phyloP scores from a whole-genome alignment of 257 asterid genomes.

The Oldenlandia corymbosa region DNA sequence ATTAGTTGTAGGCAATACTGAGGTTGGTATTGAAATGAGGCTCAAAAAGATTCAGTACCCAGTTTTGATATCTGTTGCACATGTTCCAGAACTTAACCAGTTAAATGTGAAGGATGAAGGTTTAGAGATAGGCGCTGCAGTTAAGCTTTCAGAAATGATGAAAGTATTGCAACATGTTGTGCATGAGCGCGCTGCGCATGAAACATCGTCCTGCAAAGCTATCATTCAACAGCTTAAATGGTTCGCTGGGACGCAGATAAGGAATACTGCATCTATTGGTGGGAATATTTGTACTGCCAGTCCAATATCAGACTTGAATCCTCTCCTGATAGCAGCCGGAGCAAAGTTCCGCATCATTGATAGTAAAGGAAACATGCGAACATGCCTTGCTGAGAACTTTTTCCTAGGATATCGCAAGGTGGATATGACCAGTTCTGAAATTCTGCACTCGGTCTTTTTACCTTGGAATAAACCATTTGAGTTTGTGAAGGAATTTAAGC shows the following conservation, averaged over 20 bases:
- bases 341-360: slow-evolving; percentile 66
- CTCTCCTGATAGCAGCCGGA: slow-evolving; percentile 86
- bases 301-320: slow-evolving; percentile 96
- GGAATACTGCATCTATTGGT: slow-evolving; percentile 82
- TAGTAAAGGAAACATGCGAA: slow-evolving; percentile 53
- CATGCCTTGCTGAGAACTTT: slow-evolving; percentile 60
- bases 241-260: slow-evolving; percentile 95
- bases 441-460: slow-evolving; percentile 67
- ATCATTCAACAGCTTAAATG: slow-evolving; percentile 74
- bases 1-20: slow-evolving; percentile 82
- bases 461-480: slow-evolving; percentile 74
- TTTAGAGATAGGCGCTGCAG: slow-evolving; percentile 86
- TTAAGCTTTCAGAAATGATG: slow-evolving; percentile 69
- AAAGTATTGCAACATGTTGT: slow-evolving; percentile 41
- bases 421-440: slow-evolving; percentile 65
- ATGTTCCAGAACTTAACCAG: slow-evolving; percentile 69
- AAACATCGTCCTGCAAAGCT: slow-evolving; percentile 79
- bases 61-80: slow-evolving; percentile 57
- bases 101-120: slow-evolving; percentile 57
- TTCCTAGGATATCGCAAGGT: slow-evolving; percentile 86
- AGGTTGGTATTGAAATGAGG: slow-evolving; percentile 89
- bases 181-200: slow-evolving; percentile 40
- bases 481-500: slow-evolving; percentile 86
- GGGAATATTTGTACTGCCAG: slow-evolving; percentile 98
- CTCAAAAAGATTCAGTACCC: slow-evolving; percentile 69